These are phyloP conservation scores for Bocquillonia castaneifolia DNA, from an alignment of 441 rosid species.

Conservation along the genomic window DNA sequence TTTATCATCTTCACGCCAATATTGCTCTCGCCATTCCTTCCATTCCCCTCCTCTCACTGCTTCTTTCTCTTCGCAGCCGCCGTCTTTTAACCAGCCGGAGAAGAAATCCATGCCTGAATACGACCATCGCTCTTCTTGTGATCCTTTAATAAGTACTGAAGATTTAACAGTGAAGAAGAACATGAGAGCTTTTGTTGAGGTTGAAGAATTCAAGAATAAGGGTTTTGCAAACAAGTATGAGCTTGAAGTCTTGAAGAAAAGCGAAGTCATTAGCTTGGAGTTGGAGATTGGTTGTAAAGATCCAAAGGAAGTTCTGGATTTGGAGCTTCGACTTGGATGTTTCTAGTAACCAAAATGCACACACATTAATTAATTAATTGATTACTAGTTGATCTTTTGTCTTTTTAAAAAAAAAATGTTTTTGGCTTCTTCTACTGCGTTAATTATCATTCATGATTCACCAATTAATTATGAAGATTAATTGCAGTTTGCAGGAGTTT, in stretches of 20 bases:
- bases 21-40: conserved; percentile 8
- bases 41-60: conserved; percentile 8
- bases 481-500: neutral
- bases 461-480: neutral
- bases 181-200: conserved; percentile 15
- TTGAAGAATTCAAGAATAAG: conserved; percentile 14
- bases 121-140: conserved; percentile 3
- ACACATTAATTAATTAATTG: too few species aligned
- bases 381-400: neutral
- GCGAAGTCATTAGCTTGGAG: conserved; percentile 30
- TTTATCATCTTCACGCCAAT: conserved; percentile 16
- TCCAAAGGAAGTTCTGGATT: conserved; percentile 36
- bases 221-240: conserved; percentile 14
- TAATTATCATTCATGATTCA: too few species aligned
- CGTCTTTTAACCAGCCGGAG: conserved; percentile 7
- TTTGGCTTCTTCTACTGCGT: neutral
- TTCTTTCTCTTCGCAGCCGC: conserved; percentile 13
- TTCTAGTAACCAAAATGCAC: conserved; percentile 1
- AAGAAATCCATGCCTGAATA: conserved; percentile 14
- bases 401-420: neutral
- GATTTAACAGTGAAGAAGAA: conserved; percentile 22
- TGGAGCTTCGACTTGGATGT: conserved; percentile 46
- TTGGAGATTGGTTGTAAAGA: conserved; percentile 36
- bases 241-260: conserved; percentile 18
- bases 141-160: conserved; percentile 12